Conservation (phyloP, 371 early-diverging fungal species). For the Coemansia sp. region DNA sequence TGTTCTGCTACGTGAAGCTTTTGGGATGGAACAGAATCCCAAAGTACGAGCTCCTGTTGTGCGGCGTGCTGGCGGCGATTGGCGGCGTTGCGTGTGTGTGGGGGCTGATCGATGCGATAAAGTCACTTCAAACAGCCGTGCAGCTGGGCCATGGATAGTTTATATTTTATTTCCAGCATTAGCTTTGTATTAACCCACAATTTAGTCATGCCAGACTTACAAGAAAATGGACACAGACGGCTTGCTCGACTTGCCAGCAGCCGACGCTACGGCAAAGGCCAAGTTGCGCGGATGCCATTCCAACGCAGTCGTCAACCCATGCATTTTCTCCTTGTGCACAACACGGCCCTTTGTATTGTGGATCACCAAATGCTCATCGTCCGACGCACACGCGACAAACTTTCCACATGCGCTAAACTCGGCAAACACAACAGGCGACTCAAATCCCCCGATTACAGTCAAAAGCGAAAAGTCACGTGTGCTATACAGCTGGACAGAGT, state of each 20-base stretch:
- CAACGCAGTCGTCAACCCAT: constrained; percentile 26
- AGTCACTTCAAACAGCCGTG: constrained; percentile 50
- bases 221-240: constrained; percentile 35
- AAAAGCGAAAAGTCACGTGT: constrained; percentile 26
- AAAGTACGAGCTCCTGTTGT: constrained; percentile 60
- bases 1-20: constrained; percentile 73
- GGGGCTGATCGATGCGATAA: constrained; percentile 73
- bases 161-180: too few species aligned
- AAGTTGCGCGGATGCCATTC: constrained; percentile 48
- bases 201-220: not conserved
- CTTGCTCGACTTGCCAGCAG: constrained; percentile 19
- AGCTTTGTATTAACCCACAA: too few species aligned
- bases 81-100: constrained; percentile 74
- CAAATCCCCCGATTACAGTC: constrained; percentile 15
- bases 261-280: constrained; percentile 34
- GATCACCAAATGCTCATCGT: constrained; percentile 24
- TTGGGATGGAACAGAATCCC: constrained; percentile 68
- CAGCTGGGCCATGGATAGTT: constrained; percentile 17
- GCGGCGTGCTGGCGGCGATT: constrained; percentile 60
- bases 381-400: constrained; percentile 40
- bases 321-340: constrained; percentile 17
- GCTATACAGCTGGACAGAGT: constrained; percentile 35
- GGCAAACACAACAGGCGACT: constrained; percentile 33
- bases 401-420: constrained; percentile 35
- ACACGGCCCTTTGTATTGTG: constrained; percentile 29